phyloP scores from a whole-genome alignment of 2,329 filamentous ascomycete species.

The Xenosphaeropsis pyriputrescens region DNA sequence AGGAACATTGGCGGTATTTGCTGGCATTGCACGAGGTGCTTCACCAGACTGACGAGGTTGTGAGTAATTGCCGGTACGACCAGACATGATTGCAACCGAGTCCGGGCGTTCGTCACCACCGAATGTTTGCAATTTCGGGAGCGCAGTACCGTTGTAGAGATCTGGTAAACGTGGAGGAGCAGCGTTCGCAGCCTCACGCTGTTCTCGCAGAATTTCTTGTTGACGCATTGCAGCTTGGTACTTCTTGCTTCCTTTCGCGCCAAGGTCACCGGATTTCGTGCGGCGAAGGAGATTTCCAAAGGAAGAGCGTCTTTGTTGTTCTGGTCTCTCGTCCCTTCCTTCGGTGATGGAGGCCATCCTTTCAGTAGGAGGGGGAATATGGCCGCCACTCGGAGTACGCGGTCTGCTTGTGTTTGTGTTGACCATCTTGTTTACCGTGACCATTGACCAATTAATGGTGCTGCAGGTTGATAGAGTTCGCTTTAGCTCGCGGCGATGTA shows the following conservation, averaged over 20 bases:
- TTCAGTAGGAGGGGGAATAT: conserved; percentile 17
- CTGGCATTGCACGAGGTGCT: conserved; percentile 23
- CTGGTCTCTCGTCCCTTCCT: conserved; percentile 14
- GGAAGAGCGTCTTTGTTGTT: conserved; percentile 27
- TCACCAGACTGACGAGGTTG: conserved; percentile 36
- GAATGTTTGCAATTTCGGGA: conserved; percentile 17
- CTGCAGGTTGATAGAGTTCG: conserved; percentile 1
- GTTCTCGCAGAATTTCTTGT: conserved; percentile 35
- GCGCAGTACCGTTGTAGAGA: conserved; percentile 23
- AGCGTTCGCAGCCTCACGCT: conserved; percentile 37
- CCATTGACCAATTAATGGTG: background rate
- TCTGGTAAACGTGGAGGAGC: conserved; percentile 44
- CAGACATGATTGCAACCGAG: conserved; percentile 42
- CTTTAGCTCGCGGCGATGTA: background rate
- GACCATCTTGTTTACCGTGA: conserved; percentile 10
- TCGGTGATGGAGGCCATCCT: conserved; percentile 20
- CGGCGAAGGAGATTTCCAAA: conserved; percentile 49
- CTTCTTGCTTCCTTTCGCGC: conserved; percentile 43
- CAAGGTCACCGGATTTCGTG: conserved; percentile 52
- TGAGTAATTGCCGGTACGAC: conserved; percentile 23
- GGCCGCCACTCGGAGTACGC: conserved; percentile 18
- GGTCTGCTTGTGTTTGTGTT: conserved; percentile 18
- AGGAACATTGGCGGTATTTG: conserved; percentile 20
- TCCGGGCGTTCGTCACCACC: conserved; percentile 52
- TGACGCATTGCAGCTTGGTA: conserved; percentile 30